Conservation (phyloP, 345 rosid genomes). For the Arabidopsis arenosa region DNA sequence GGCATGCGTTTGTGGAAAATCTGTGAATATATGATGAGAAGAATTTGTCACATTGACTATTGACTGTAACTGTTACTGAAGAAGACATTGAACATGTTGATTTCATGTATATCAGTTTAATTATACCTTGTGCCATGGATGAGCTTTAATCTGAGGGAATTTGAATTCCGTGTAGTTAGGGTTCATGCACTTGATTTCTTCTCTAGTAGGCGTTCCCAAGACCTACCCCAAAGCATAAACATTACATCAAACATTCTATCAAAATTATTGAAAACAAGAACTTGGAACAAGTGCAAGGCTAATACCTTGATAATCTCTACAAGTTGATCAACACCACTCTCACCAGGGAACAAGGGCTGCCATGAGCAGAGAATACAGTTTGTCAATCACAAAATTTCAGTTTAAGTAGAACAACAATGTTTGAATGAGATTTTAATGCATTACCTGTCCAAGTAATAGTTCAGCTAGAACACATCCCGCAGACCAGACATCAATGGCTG, state of each 20-base stretch:
- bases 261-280: conserved; percentile 4
- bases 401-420: background rate
- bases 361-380: conserved; percentile 32
- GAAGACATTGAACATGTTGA: background rate
- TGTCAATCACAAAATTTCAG: conserved; percentile 22
- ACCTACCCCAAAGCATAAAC: conserved; percentile 53
- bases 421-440: conserved; percentile 1
- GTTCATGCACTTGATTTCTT: conserved; percentile 99
- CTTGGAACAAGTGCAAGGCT: background rate
- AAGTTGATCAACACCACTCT: conserved; percentile 96
- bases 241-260: background rate
- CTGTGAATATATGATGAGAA: conserved; percentile 45
- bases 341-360: conserved; percentile 97
- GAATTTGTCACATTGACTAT: conserved; percentile 4
- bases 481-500: conserved; percentile 98
- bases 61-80: background rate
- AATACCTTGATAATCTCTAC: conserved; percentile 96
- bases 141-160: conserved; percentile 98
- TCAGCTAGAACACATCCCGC: conserved; percentile 97
- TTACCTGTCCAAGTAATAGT: conserved; percentile 90
- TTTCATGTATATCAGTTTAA: conserved; percentile 7
- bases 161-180: conserved; percentile 95
- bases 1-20: conserved; percentile 97
- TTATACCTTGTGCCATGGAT: conserved; percentile 97
- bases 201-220: conserved; percentile 97